phyloP scores from a whole-genome alignment of 1,284 basidiomycete genomes.

The Cryptococcus sp. region DNA sequence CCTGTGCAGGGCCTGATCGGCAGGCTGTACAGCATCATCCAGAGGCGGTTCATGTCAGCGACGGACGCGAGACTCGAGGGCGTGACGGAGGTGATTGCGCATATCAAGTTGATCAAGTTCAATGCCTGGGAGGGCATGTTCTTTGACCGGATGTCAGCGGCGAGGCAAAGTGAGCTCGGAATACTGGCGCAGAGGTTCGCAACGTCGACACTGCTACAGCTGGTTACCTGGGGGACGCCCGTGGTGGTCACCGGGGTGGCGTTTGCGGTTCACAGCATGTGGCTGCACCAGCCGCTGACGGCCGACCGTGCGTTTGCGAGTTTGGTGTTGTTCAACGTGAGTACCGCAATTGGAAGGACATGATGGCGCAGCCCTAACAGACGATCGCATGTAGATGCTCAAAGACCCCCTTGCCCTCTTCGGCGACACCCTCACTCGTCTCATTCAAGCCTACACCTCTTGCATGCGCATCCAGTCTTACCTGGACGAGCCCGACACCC shows the following conservation, averaged over 20 bases:
- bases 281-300: conserved; percentile 38
- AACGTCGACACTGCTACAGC: conserved; percentile 46
- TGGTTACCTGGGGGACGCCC: conserved; percentile 52
- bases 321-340: conserved; percentile 54
- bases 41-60: conserved; percentile 52
- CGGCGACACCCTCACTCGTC: conserved; percentile 49
- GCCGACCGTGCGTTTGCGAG: conserved; percentile 51
- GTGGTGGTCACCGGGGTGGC: conserved; percentile 54
- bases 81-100: conserved; percentile 56
- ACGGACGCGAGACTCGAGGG: conserved; percentile 56
- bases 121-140: conserved; percentile 55
- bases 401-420: conserved; percentile 43
- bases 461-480: conserved; percentile 51
- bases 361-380: too few species aligned
- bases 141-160: conserved; percentile 52
- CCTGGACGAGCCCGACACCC: conserved; percentile 56
- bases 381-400: conserved; percentile 34
- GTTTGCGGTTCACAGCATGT: conserved; percentile 50
- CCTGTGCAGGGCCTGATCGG: conserved; percentile 50
- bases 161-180: conserved; percentile 51
- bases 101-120: conserved; percentile 55
- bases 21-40: conserved; percentile 51
- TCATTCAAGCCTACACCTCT: conserved; percentile 52
- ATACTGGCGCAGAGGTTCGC: conserved; percentile 51
- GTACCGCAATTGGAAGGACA: too few species aligned